Base-by-base conservation (phyloP, 2,329 filamentous ascomycete species). In the Neofusicoccum cordaticola region DNA sequence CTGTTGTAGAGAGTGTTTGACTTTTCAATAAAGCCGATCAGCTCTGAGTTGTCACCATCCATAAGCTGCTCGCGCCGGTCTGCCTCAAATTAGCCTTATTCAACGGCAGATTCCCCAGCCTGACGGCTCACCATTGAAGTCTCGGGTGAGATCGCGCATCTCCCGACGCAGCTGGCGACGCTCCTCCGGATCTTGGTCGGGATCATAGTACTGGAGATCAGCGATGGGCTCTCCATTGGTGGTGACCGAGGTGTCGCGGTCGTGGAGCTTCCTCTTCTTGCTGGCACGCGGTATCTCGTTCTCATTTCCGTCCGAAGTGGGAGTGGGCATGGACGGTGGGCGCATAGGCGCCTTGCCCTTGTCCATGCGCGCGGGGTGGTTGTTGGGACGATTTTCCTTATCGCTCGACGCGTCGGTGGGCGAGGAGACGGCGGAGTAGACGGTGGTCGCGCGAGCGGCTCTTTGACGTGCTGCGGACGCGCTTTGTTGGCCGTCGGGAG, bases 121-220 rank as follows among this genome's bases (percentile, higher is more conserved):
- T 48, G 39, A 42, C 17, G 19, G 66, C 71, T 64, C 77, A 86
- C 86, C 86, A 67, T 90, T 74, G 79, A 90, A 77, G 48, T 86
- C 81, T 57, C 83, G 79, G 31, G 83, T 81, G n/a, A 96, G 81
- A 48, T 88, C 86, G 67, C 93, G 86, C 65, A 93, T 83, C 9
- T 83, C 84, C 65, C 86, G 86, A 66, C 93, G 90, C 39, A 96
- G 80, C 62, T 82, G 79, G 27, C 93, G 85, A 45, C 92, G 87
- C 76, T 93, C 86, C 48, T 90, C 86, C 12, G 90, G 82, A 64
- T 92, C 84, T 74, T 97, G 94, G 66, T 96, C 88, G 0, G 93
- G 93, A 72, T 97, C 90, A 76, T 93, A 96, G 68, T 79, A 85
- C 63, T 78, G 35, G 17, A 53, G 62, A 13, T 65, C 63, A 3